Percentiles rank a stretch among this genome's conserved stretches.
phyloP scores from a whole-genome alignment of 352 stramenopile genomes.

The Phytophthora multivora region DNA sequence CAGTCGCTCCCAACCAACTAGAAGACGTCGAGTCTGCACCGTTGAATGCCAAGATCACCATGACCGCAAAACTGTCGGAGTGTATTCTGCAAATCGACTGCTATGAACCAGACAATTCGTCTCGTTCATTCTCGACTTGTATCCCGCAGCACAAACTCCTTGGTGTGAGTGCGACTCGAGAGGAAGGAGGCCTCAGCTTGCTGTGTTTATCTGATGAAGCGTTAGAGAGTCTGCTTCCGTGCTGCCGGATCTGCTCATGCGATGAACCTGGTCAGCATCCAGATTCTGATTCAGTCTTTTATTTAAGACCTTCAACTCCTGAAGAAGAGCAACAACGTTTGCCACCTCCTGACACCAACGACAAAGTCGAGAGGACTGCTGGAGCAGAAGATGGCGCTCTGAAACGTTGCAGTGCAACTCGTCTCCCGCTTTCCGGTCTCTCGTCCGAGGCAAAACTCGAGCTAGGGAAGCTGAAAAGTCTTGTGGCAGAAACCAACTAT shows the following conservation, averaged over 20 bases:
- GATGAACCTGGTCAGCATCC: constrained; percentile 2
- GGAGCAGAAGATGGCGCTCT: not conserved
- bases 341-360: not conserved
- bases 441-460: constrained; percentile 16
- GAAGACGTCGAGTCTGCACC: constrained; percentile 1
- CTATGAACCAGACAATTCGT: not conserved
- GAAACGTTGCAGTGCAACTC: not conserved
- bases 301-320: constrained; percentile 6
- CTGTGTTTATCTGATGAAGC: constrained; percentile 24
- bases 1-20: not conserved
- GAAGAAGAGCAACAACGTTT: not conserved
- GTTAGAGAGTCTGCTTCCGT: constrained; percentile 19
- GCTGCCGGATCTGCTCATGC: constrained; percentile 33
- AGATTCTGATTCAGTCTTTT: constrained; percentile 4
- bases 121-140: constrained; percentile 3
- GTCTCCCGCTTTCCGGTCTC: constrained; percentile 28
- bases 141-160: constrained; percentile 20
- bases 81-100: constrained; percentile 27
- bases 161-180: not conserved
- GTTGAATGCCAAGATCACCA: constrained; percentile 10
- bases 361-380: not conserved
- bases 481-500: constrained; percentile 3
- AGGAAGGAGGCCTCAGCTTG: constrained; percentile 6
- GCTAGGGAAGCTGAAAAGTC: constrained; percentile 16
- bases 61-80: constrained; percentile 24